phyloP scores from a whole-genome alignment of 2,329 filamentous ascomycete genomes.

The Diaporthe velutina region DNA sequence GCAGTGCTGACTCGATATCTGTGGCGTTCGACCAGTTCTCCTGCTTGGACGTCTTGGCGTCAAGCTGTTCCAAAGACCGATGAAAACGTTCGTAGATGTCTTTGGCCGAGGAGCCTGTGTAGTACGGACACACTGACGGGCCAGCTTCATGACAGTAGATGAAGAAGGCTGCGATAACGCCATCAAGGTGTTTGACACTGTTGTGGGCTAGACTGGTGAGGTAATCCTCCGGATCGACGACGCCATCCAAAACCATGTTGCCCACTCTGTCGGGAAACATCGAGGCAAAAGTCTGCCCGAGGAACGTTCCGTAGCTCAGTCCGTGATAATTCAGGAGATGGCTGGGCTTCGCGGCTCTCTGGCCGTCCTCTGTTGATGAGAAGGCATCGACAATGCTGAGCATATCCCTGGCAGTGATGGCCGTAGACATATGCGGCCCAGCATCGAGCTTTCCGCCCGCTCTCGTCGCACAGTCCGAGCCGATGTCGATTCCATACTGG shows the following conservation, averaged over 20 bases:
- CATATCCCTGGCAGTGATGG: conserved; percentile 44
- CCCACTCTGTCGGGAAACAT: conserved; percentile 54
- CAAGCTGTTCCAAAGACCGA: conserved; percentile 40
- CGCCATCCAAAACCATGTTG: conserved; percentile 58
- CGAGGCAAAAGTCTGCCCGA: conserved; percentile 55
- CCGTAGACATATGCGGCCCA: conserved; percentile 41
- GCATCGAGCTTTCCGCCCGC: neutral
- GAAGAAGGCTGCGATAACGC: conserved; percentile 57
- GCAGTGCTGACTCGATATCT: conserved; percentile 38
- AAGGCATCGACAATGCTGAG: conserved; percentile 42
- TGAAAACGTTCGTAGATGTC: conserved; percentile 50
- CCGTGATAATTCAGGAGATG: conserved; percentile 56
- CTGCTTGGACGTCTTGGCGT: conserved; percentile 37
- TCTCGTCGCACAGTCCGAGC: neutral
- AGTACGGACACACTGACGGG: conserved; percentile 52
- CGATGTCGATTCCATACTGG: neutral
- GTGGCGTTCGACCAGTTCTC: conserved; percentile 42
- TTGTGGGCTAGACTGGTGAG: conserved; percentile 50
- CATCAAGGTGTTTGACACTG: conserved; percentile 58
- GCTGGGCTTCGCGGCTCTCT: conserved; percentile 36
- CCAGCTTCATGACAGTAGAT: conserved; percentile 57
- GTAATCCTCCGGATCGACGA: conserved; percentile 56
- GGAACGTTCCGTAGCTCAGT: conserved; percentile 61
- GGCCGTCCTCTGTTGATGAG: conserved; percentile 29
- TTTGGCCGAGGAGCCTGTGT: conserved; percentile 47